Conservation (phyloP, 169 alveolate genomes). For the Babesia ovis region DNA sequence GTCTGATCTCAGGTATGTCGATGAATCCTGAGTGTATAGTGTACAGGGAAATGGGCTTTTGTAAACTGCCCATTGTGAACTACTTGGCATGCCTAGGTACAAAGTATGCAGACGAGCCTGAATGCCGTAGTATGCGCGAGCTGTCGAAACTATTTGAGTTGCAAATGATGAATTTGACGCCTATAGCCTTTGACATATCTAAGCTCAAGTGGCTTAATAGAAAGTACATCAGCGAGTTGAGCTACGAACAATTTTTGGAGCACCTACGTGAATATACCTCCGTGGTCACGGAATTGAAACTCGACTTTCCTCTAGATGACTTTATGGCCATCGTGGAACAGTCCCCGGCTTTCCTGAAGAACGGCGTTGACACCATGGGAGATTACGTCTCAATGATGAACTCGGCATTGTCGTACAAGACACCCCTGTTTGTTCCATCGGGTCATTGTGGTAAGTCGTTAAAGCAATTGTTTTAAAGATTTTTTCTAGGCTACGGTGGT, state of each 20-base stretch:
- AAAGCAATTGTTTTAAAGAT: neutral
- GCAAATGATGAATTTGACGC: conserved; percentile 23
- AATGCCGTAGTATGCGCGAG: conserved; percentile 18
- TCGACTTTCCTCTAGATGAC: neutral
- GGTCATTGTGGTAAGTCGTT: neutral
- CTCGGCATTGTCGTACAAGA: conserved; percentile 10
- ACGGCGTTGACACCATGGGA: conserved; percentile 34
- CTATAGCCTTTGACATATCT: conserved; percentile 36
- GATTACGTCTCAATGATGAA: conserved; percentile 11
- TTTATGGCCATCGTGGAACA: neutral
- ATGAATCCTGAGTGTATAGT: no score
- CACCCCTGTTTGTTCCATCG: conserved; percentile 22
- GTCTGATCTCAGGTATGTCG: conserved; percentile 24
- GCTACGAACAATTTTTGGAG: neutral
- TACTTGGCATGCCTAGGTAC: conserved; percentile 62
- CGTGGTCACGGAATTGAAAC: neutral
- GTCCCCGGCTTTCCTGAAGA: conserved; percentile 1
- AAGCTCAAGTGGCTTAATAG: conserved; percentile 54
- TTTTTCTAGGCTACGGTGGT: conserved; percentile 12
- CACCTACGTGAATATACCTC: neutral
- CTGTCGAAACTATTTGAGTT: conserved; percentile 32
- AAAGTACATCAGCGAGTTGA: conserved; percentile 16
- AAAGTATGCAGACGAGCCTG: conserved; percentile 30
- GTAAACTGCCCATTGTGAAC: conserved; percentile 46
- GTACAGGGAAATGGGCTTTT: conserved; percentile 26